Percentiles rank a stretch among this genome's conserved stretches.
These are phyloP conservation scores for Pestalotiopsis fici DNA, from an alignment of 2,329 filamentous ascomycete species.

Conservation along the genomic window DNA sequence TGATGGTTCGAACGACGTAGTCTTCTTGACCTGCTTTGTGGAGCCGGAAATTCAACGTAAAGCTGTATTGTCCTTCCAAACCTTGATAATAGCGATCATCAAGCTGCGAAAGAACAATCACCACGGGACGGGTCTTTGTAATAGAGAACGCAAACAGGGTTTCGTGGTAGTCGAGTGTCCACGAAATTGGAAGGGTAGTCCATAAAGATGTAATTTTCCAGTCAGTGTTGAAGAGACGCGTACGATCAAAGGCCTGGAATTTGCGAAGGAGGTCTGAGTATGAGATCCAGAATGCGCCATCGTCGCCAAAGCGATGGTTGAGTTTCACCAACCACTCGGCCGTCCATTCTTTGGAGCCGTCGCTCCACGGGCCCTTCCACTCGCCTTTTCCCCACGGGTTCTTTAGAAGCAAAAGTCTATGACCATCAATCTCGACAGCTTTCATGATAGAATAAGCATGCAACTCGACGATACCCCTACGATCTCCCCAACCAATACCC, in stretches of 20 bases:
- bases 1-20: slow-evolving; percentile 56
- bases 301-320: slow-evolving; percentile 74
- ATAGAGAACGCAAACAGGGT: slow-evolving; percentile 54
- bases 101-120: slow-evolving; percentile 59
- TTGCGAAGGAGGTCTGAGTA: slow-evolving; percentile 61
- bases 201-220: slow-evolving; percentile 51
- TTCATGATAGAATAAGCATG: slow-evolving; percentile 65
- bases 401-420: slow-evolving; percentile 64
- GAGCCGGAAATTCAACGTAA: slow-evolving; percentile 54
- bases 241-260: slow-evolving; percentile 59
- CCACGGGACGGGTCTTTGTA: slow-evolving; percentile 48
- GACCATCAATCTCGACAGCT: slow-evolving; percentile 58
- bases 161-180: slow-evolving; percentile 57
- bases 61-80: slow-evolving; percentile 57
- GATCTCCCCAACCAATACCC: slow-evolving; percentile 45
- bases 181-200: slow-evolving; percentile 55
- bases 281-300: slow-evolving; percentile 66
- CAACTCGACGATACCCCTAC: slow-evolving; percentile 58
- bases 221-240: slow-evolving; percentile 56
- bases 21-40: slow-evolving; percentile 51
- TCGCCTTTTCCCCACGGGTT: slow-evolving; percentile 83
- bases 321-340: slow-evolving; percentile 75
- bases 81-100: slow-evolving; percentile 60
- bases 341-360: slow-evolving; percentile 85
- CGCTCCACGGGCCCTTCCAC: slow-evolving; percentile 81